These are phyloP conservation scores for Candida morakotiae DNA, from an alignment of 805 yeast species.

Conservation along the genomic window DNA sequence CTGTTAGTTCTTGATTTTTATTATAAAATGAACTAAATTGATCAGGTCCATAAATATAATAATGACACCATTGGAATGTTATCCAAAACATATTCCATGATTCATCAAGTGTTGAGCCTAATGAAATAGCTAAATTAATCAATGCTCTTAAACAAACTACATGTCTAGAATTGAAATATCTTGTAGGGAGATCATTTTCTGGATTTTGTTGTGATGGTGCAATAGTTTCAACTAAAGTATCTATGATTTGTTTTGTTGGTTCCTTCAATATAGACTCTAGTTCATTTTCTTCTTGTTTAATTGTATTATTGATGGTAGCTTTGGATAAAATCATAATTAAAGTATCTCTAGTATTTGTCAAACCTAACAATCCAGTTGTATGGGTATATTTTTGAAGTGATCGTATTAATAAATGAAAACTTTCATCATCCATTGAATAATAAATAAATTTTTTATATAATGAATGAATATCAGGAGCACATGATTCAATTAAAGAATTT, in stretches of 20 bases:
- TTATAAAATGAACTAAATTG: conserved; percentile 27
- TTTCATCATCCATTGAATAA: conserved; percentile 64
- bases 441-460: conserved; percentile 46
- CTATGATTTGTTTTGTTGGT: conserved; percentile 35
- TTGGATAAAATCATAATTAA: conserved; percentile 24
- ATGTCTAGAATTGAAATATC: conserved; percentile 58
- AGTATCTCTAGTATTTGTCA: conserved; percentile 54
- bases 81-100: conserved; percentile 63
- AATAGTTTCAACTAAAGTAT: conserved; percentile 48
- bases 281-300: not conserved
- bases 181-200: conserved; percentile 7
- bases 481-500: conserved; percentile 26
- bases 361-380: conserved; percentile 70
- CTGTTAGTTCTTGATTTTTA: conserved; percentile 22
- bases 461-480: conserved; percentile 21
- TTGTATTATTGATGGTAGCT: conserved; percentile 15
- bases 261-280: conserved; percentile 12
- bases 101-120: conserved; percentile 67
- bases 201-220: conserved; percentile 28
- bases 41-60: conserved; percentile 57
- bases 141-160: conserved; percentile 75
- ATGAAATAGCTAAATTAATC: conserved; percentile 67
- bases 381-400: conserved; percentile 80
- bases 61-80: conserved; percentile 77
- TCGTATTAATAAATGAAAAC: conserved; percentile 64